Conservation (phyloP, 345 rosid genomes). For the Populus euphratica region DNA sequence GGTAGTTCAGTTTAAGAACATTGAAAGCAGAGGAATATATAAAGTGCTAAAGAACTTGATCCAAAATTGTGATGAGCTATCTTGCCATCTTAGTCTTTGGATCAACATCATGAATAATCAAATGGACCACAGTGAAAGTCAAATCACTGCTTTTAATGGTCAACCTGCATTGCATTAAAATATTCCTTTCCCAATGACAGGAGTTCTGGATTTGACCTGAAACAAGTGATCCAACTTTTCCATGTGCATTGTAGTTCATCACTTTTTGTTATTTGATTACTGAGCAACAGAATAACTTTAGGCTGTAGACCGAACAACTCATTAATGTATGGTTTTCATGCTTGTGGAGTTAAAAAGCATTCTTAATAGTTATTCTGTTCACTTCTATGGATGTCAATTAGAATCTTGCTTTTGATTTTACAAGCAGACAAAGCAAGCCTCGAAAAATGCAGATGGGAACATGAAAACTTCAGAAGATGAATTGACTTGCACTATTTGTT, state of each 20-base stretch:
- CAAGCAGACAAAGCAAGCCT: conserved; percentile 45
- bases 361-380: background rate
- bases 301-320: background rate
- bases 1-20: background rate
- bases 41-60: background rate
- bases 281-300: background rate
- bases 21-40: background rate
- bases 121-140: background rate
- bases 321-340: background rate
- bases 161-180: background rate
- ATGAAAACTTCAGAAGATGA: conserved; percentile 48
- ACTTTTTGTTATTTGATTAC: background rate
- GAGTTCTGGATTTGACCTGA: background rate
- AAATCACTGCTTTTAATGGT: background rate
- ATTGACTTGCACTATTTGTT: conserved; percentile 61
- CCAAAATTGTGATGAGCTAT: background rate
- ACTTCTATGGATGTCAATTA: conserved; percentile 3
- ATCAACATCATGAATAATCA: background rate
- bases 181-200: background rate
- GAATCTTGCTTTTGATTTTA: background rate
- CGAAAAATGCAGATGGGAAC: conserved; percentile 33
- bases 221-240: background rate
- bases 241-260: background rate
- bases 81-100: background rate
- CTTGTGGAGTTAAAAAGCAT: background rate